Percentiles rank a stretch among this genome's conserved stretches.
Evolutionary conservation across 352 stramenopile species (phyloP).

Genomic region (Globisporangium canariense): DNA sequence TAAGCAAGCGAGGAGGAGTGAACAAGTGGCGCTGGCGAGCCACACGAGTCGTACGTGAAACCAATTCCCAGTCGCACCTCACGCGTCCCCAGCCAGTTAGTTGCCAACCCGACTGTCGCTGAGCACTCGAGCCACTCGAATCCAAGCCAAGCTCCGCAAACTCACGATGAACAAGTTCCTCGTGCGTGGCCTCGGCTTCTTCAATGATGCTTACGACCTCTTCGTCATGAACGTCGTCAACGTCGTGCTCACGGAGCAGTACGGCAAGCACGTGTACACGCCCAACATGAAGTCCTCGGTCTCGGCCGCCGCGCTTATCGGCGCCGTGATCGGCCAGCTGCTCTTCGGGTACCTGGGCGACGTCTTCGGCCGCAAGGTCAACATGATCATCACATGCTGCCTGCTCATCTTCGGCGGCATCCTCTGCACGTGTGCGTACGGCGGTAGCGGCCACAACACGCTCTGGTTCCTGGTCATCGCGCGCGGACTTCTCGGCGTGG

Average conservation of each 20-base stretch:
- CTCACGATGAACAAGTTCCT: slow-evolving; percentile 49
- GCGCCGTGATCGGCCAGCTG: slow-evolving; percentile 50
- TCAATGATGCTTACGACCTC: slow-evolving; percentile 61
- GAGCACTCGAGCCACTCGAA: background rate
- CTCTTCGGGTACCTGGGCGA: slow-evolving; percentile 52
- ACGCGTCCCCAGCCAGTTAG: background rate
- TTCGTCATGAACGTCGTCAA: slow-evolving; percentile 74
- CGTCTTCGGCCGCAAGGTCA: slow-evolving; percentile 49
- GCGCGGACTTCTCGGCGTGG: slow-evolving; percentile 58
- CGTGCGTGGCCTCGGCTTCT: slow-evolving; percentile 52
- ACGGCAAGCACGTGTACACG: slow-evolving; percentile 54
- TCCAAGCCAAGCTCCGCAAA: too few relatives aligned
- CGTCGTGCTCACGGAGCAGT: slow-evolving; percentile 58
- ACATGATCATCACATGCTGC: slow-evolving; percentile 55
- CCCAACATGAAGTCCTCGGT: slow-evolving; percentile 50
- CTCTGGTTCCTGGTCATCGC: slow-evolving; percentile 63
- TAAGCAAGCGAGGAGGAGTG: too few relatives aligned
- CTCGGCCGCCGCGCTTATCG: slow-evolving; percentile 46
- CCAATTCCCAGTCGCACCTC: background rate
- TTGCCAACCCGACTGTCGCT: background rate
- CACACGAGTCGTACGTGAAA: background rate
- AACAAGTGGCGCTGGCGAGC: background rate
- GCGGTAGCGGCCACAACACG: slow-evolving; percentile 29
- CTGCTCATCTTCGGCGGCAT: slow-evolving; percentile 48
- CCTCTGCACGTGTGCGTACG: slow-evolving; percentile 46